Conservation (phyloP, 495 filamentous ascomycete species). For the Daldinia grandis region DNA sequence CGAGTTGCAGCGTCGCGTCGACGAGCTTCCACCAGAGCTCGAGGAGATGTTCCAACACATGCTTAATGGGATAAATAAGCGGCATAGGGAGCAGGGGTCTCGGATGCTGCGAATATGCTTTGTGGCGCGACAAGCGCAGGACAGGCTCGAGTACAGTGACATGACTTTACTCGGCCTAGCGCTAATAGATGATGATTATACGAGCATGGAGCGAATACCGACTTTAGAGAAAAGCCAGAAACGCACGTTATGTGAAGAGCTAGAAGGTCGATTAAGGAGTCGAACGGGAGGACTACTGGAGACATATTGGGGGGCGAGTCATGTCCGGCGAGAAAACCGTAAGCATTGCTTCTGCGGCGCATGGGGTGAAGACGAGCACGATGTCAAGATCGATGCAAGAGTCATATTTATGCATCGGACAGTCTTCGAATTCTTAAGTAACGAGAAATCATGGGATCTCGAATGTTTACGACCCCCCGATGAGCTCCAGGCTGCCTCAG, state of each 20-base stretch:
- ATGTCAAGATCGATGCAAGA: background rate
- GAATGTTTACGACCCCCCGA: conserved; percentile 15
- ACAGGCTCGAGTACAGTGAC: background rate
- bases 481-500: background rate
- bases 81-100: conserved; percentile 10
- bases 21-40: conserved; percentile 42
- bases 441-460: conserved; percentile 21
- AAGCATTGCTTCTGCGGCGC: background rate
- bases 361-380: background rate
- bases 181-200: background rate
- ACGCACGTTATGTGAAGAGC: conserved; percentile 6
- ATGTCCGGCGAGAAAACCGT: background rate
- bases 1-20: conserved; percentile 34
- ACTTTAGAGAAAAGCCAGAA: background rate
- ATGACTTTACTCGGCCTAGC: background rate
- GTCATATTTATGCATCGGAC: conserved; percentile 42
- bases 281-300: conserved; percentile 35
- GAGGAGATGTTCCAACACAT: conserved; percentile 44
- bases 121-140: conserved; percentile 3
- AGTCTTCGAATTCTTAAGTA: conserved; percentile 38
- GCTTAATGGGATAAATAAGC: conserved; percentile 18
- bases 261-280: conserved; percentile 37
- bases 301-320: background rate
- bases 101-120: conserved; percentile 13
- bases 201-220: background rate